Conservation (phyloP, 768 basidiomycete species). For the Boletus fagicola region DNA sequence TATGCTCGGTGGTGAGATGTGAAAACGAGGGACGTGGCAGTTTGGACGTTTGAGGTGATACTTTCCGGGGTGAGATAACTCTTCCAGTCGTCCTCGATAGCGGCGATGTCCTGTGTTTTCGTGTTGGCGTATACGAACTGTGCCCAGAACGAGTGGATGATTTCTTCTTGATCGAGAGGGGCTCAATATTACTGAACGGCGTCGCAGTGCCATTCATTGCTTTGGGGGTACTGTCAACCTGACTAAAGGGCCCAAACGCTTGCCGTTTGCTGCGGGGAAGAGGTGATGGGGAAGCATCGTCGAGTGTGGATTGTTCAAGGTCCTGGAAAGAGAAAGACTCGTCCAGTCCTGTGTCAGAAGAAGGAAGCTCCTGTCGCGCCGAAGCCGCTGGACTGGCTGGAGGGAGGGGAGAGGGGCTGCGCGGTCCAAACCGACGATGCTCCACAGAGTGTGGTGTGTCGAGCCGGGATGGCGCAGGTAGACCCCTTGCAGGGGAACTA, state of each 20-base stretch:
- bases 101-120: conserved; percentile 50
- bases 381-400: conserved; percentile 39
- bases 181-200: conserved; percentile 55
- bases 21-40: conserved; percentile 22
- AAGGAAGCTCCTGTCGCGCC: conserved; percentile 35
- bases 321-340: conserved; percentile 35
- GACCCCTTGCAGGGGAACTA: conserved; percentile 36
- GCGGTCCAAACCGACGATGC: conserved; percentile 68
- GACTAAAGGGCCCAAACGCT: conserved; percentile 54
- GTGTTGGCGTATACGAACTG: conserved; percentile 35
- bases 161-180: conserved; percentile 85
- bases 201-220: conserved; percentile 33
- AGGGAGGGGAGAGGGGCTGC: conserved; percentile 70
- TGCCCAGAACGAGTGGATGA: conserved; percentile 54
- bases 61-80: conserved; percentile 49
- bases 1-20: conserved; percentile 35
- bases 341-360: conserved; percentile 46
- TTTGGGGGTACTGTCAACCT: conserved; percentile 55
- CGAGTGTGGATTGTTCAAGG: conserved; percentile 27
- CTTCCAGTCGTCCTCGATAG: conserved; percentile 44
- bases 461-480: conserved; percentile 38
- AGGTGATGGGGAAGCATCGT: conserved; percentile 40
- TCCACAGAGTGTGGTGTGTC: conserved; percentile 51
- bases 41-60: conserved; percentile 53
- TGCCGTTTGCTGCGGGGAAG: conserved; percentile 74